Evolutionary conservation across 306 rosid species (phyloP), one percentile per base, ranked within the genome.

Genomic region (Myrica gale): DNA sequence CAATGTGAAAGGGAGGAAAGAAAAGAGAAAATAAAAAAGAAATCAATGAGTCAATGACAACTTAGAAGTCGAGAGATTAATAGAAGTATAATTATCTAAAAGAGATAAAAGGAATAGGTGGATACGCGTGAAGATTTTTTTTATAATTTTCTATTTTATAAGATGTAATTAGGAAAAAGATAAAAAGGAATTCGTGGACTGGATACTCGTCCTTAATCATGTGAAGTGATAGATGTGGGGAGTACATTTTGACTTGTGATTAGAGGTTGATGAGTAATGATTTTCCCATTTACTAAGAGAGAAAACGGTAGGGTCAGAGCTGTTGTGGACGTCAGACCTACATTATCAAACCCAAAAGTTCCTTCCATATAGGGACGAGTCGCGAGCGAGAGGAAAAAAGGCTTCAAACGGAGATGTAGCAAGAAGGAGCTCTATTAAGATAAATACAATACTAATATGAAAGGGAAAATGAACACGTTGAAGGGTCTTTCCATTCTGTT

Each of bases 401-500:
- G 44, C 51, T 54, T 62, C 70, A 63, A 77, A 51, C 74, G 76
- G 78, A 66, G 73, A 76, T 71, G 55, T n/a, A 77, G 76, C 52
- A 48, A n/a, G 77, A 44, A 44, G 73, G 42, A 74, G 89, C 76
- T 80, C 73, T 77, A 80, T 74, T 68, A 75, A 74, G 66, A 58
- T 73, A 69, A 2, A 32, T 84, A 81, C 75, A 2, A 32, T 84
- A 81, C 75, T 73, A 47, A 60, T 68, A 62, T 74, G 61, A 74
- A 69, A 62, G 7, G 69, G 55, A 82, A 76, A 78, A 65, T 66
- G 81, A 78, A 70, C 66, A 80, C 80, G 61, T 72, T 32, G 69
- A 79, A 70, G 78, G 73, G 78, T n/a, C 71, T 85, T 72, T 80
- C 85, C 68, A 75, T 73, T 87, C 54, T 68, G 76, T 72, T 83